Evolutionary conservation across 495 filamentous ascomycete genomes (phyloP).

Genomic region (Daldinia bambusicola): DNA sequence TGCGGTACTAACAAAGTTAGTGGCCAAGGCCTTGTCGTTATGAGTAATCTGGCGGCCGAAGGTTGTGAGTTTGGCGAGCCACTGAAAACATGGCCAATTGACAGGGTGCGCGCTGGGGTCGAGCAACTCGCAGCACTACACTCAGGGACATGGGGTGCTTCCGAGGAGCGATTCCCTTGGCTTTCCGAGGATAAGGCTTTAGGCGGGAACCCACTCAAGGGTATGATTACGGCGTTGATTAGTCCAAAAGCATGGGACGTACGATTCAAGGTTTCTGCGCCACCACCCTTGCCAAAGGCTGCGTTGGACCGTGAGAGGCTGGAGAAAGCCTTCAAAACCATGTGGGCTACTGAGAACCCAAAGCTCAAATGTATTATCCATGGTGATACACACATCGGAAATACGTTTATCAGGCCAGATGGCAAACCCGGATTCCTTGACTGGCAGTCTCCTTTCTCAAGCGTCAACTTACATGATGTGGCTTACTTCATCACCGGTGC

Average conservation of each 20-base stretch:
- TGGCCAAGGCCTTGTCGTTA: slow-evolving; percentile 20
- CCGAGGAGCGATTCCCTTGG: slow-evolving; percentile 21
- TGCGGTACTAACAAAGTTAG: slow-evolving; percentile 9
- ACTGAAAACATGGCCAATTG: slow-evolving; percentile 17
- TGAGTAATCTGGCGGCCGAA: slow-evolving; percentile 8
- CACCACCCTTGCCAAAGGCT: slow-evolving; percentile 14
- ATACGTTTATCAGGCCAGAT: slow-evolving; percentile 23
- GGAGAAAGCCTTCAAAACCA: slow-evolving; percentile 18
- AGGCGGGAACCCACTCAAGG: slow-evolving; percentile 21
- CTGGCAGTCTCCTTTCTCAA: slow-evolving; percentile 12
- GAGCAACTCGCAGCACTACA: slow-evolving; percentile 22
- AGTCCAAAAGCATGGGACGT: slow-evolving; percentile 9
- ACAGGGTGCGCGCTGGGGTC: slow-evolving; percentile 23
- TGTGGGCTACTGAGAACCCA: slow-evolving; percentile 27
- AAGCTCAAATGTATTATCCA: slow-evolving; percentile 17
- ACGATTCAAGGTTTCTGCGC: slow-evolving; percentile 10
- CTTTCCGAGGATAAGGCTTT: slow-evolving; percentile 15
- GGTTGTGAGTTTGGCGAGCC: slow-evolving; percentile 20
- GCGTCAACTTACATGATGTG: slow-evolving; percentile 19
- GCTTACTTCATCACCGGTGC: slow-evolving; percentile 24
- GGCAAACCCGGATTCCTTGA: slow-evolving; percentile 24
- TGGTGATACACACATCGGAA: slow-evolving; percentile 24
- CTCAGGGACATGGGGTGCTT: slow-evolving; percentile 23
- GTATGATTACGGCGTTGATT: slow-evolving; percentile 14
- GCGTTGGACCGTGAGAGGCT: slow-evolving; percentile 19